These are phyloP conservation scores for Lepiota subincarnata DNA, from an alignment of 768 basidiomycete genomes.

Conservation along the genomic window DNA sequence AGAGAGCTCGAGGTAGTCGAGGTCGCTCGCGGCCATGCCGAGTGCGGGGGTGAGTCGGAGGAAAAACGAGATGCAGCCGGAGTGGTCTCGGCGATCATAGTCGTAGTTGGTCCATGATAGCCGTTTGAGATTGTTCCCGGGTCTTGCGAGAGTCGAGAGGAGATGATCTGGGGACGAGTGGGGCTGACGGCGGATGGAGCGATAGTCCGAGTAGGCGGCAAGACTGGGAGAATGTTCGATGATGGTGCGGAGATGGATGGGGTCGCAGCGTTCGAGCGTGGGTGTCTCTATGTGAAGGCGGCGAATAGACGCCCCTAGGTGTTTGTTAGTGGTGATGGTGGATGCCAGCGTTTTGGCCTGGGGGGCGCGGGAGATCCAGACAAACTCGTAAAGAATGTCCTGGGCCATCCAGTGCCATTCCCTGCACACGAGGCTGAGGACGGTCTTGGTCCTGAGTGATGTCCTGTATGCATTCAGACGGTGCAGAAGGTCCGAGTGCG, in stretches of 20 bases:
- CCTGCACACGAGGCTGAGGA: slow-evolving; percentile 50
- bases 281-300: slow-evolving; percentile 70
- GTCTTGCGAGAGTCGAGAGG: slow-evolving; percentile 53
- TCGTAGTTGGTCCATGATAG: slow-evolving; percentile 75
- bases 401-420: slow-evolving; percentile 52
- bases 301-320: slow-evolving; percentile 46
- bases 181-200: slow-evolving; percentile 49
- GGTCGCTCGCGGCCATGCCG: slow-evolving; percentile 42
- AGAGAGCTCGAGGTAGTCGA: slow-evolving; percentile 68
- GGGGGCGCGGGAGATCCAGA: slow-evolving; percentile 58
- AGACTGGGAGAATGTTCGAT: slow-evolving; percentile 60
- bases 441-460: slow-evolving; percentile 45
- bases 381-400: slow-evolving; percentile 59
- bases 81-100: slow-evolving; percentile 23
- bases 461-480: slow-evolving; percentile 41
- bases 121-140: slow-evolving; percentile 47
- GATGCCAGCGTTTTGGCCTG: slow-evolving; percentile 22
- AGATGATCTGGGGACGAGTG: slow-evolving; percentile 34
- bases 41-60: slow-evolving; percentile 52
- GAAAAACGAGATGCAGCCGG: slow-evolving; percentile 46
- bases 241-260: slow-evolving; percentile 64
- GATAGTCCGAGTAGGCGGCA: slow-evolving; percentile 59
- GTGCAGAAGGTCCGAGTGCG: slow-evolving; percentile 29
- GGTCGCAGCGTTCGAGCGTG: slow-evolving; percentile 57
- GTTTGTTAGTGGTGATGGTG: neutral